phyloP scores from a whole-genome alignment of 2,329 filamentous ascomycete genomes.

The Stylonectria norvegica region DNA sequence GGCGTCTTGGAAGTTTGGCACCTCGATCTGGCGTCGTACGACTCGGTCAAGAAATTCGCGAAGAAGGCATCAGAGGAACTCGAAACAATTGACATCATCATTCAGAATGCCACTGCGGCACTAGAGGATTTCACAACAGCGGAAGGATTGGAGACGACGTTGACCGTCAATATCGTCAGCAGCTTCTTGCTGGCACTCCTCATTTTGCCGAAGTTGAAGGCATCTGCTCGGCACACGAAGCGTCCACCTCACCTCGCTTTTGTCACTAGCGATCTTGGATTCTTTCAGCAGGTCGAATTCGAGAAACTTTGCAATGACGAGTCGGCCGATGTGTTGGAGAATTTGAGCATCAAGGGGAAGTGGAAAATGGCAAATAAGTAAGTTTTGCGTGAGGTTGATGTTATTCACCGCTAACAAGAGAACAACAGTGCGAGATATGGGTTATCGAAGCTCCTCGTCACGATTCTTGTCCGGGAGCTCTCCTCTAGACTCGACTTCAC shows the following conservation, averaged over 20 bases:
- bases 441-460: too few relatives aligned
- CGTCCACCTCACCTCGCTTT: too few relatives aligned
- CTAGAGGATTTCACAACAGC: not conserved
- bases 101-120: not conserved
- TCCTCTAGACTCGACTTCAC: slow-evolving; percentile 12
- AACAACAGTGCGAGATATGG: too few relatives aligned
- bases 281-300: too few relatives aligned
- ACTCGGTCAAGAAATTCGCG: slow-evolving; percentile 5
- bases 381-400: too few relatives aligned
- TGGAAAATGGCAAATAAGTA: too few relatives aligned
- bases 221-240: too few relatives aligned
- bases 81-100: not conserved
- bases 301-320: too few relatives aligned
- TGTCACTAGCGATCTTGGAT: too few relatives aligned
- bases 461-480: not conserved
- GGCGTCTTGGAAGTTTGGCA: slow-evolving; percentile 37
- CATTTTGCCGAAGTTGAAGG: not conserved
- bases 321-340: too few relatives aligned
- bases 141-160: not conserved
- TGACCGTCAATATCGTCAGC: not conserved
- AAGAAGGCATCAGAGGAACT: not conserved
- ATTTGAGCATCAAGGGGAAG: too few relatives aligned
- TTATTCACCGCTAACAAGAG: too few relatives aligned
- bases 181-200: not conserved
- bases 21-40: slow-evolving; percentile 32